These are phyloP conservation scores for Mortierella sp. DNA, from an alignment of 371 early-diverging fungal species.

Conservation along the genomic window DNA sequence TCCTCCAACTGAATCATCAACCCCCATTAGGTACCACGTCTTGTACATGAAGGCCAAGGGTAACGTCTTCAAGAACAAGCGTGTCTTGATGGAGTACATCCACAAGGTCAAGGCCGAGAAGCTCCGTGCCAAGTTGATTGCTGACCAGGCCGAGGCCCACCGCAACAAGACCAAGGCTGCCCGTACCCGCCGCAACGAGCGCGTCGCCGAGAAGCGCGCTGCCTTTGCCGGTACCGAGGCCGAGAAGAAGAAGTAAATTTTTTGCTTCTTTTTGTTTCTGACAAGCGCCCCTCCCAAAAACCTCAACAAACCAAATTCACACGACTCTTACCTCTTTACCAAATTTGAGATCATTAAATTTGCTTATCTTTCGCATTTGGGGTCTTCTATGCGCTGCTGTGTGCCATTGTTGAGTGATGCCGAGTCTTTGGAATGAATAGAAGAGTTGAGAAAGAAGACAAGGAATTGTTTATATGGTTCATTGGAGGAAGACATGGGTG, in stretches of 20 bases:
- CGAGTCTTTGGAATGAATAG: neutral
- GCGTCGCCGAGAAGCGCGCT: slow-evolving; percentile 92
- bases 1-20: neutral
- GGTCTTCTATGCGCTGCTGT: neutral
- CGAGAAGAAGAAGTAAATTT: slow-evolving; percentile 59
- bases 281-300: neutral
- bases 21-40: slow-evolving; percentile 78
- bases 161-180: slow-evolving; percentile 97
- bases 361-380: neutral
- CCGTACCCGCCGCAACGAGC: slow-evolving; percentile 92
- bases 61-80: slow-evolving; percentile 99
- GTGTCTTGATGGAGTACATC: slow-evolving; percentile 99
- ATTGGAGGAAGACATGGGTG: neutral
- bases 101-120: slow-evolving; percentile 99
- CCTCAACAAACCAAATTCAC: neutral
- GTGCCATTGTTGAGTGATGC: neutral
- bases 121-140: slow-evolving; percentile 93
- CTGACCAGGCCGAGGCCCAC: slow-evolving; percentile 99
- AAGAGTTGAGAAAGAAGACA: too few relatives aligned
- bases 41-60: slow-evolving; percentile 99
- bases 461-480: too few relatives aligned
- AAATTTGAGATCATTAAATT: slow-evolving; percentile 15
- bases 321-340: neutral
- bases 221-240: slow-evolving; percentile 68
- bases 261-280: too few relatives aligned